phyloP scores from a whole-genome alignment of 108 stramenopile genomes.

The Skeletonema potamos region DNA sequence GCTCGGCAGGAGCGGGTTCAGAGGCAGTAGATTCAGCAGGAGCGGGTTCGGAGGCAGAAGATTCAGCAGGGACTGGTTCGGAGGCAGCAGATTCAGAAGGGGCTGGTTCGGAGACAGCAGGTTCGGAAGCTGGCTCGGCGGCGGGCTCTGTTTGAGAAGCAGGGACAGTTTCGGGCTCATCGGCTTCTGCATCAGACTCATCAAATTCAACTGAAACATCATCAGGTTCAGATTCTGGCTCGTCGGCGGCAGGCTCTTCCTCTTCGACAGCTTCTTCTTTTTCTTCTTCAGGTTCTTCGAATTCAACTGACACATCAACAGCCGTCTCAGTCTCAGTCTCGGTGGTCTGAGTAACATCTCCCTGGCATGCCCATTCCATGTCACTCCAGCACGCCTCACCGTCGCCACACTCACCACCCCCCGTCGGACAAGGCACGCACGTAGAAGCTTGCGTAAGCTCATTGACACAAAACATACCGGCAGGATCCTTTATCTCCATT shows the following conservation, averaged over 20 bases:
- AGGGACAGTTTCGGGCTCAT: conserved; percentile 8
- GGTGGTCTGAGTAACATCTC: background rate
- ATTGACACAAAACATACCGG: conserved; percentile 36
- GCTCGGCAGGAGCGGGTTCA: background rate
- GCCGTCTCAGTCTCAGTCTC: conserved; percentile 4
- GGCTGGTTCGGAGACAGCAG: background rate
- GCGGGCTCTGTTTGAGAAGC: background rate
- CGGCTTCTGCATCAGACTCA: background rate
- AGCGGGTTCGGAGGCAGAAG: background rate
- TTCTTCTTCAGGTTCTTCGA: background rate
- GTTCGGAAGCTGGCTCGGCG: background rate
- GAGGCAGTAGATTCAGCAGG: conserved; percentile 1
- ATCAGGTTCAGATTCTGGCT: conserved; percentile 12
- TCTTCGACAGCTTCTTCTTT: background rate
- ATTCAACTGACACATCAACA: conserved; percentile 5
- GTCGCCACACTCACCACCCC: conserved; percentile 15
- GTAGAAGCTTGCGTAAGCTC: conserved; percentile 11
- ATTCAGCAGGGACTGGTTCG: background rate
- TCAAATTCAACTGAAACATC: background rate
- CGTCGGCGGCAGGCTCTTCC: background rate
- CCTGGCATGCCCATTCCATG: conserved; percentile 23
- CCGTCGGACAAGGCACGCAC: conserved; percentile 20
- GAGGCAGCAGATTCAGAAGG: background rate
- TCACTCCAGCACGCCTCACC: conserved; percentile 33
- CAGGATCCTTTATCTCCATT: conserved; percentile 13